These are phyloP conservation scores for Ceriops tagal DNA, from an alignment of 345 rosid species.

Conservation along the genomic window DNA sequence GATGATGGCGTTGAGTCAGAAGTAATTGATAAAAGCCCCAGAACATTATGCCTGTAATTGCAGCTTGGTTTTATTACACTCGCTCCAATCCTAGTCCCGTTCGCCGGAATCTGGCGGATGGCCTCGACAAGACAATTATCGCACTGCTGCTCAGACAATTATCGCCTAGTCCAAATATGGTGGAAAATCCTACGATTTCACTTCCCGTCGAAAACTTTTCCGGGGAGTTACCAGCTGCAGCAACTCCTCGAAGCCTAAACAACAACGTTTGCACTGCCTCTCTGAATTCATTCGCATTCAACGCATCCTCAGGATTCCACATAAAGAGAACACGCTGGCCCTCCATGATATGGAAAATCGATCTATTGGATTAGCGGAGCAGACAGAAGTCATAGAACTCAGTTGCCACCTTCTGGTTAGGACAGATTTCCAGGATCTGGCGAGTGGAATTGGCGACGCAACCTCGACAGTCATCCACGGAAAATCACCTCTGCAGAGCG, in stretches of 20 bases:
- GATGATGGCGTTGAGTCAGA: neutral
- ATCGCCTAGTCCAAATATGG: conserved; percentile 37
- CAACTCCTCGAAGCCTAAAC: conserved; percentile 15
- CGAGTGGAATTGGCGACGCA: no score
- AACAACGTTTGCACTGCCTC: conserved; percentile 11
- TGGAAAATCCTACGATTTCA: neutral
- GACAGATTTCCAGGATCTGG: conserved; percentile 1
- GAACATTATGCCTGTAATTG: no score
- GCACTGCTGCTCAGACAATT: conserved; percentile 31
- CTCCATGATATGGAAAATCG: neutral
- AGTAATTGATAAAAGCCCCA: no score
- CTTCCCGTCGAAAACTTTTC: conserved; percentile 43
- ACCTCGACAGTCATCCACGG: no score
- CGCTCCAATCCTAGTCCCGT: no score
- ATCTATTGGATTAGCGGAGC: conserved; percentile 9
- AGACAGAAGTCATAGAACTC: neutral
- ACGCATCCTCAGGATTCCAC: neutral
- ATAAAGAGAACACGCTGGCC: neutral
- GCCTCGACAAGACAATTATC: neutral
- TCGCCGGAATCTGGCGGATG: no score
- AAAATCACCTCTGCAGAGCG: neutral
- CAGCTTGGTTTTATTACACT: no score
- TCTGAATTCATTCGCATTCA: conserved; percentile 22
- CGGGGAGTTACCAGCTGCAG: conserved; percentile 27
- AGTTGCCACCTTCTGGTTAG: conserved; percentile 6